A percentile compares a stretch with the other conserved stretches of the same genome.
Conservation (phyloP, 352 stramenopile genomes). For the Poterioochromonas sp. region DNA sequence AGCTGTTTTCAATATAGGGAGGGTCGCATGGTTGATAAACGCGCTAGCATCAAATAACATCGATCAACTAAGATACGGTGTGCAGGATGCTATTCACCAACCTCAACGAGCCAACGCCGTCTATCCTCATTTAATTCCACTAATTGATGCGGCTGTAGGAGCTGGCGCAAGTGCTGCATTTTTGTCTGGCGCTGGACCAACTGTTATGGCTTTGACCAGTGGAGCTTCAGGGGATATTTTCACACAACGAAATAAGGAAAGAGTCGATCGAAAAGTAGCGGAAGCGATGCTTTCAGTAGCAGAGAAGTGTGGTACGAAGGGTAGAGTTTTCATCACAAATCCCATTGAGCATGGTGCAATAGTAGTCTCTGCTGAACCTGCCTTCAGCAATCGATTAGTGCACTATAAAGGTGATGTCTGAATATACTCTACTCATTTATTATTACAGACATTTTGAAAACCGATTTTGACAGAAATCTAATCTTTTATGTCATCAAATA, state of each 20-base stretch:
- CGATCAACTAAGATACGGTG: slow-evolving; percentile 85
- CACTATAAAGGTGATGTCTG: slow-evolving; percentile 65
- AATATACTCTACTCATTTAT: slow-evolving; percentile 9
- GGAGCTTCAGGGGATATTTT: slow-evolving; percentile 96
- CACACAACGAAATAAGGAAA: slow-evolving; percentile 75
- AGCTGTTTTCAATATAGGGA: slow-evolving; percentile 86
- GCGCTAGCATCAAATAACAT: slow-evolving; percentile 89
- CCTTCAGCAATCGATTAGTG: slow-evolving; percentile 65
- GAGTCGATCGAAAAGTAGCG: slow-evolving; percentile 71
- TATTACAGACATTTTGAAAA: neutral
- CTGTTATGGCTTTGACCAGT: slow-evolving; percentile 93
- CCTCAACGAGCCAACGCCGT: slow-evolving; percentile 78
- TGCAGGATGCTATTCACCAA: slow-evolving; percentile 86
- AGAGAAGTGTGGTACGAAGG: slow-evolving; percentile 74
- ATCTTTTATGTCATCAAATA: neutral
- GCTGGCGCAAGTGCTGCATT: slow-evolving; percentile 86
- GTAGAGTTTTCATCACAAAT: slow-evolving; percentile 92
- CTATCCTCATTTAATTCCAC: slow-evolving; percentile 90
- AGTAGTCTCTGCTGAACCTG: slow-evolving; percentile 82
- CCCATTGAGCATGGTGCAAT: slow-evolving; percentile 85
- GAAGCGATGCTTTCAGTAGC: slow-evolving; percentile 89
- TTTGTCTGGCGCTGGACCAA: slow-evolving; percentile 90
- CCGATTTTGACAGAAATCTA: neutral
- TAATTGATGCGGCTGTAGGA: slow-evolving; percentile 88
- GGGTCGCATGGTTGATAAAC: slow-evolving; percentile 92